Base-by-base conservation (phyloP, 805 yeast species). In the Saturnispora gosingensis region DNA sequence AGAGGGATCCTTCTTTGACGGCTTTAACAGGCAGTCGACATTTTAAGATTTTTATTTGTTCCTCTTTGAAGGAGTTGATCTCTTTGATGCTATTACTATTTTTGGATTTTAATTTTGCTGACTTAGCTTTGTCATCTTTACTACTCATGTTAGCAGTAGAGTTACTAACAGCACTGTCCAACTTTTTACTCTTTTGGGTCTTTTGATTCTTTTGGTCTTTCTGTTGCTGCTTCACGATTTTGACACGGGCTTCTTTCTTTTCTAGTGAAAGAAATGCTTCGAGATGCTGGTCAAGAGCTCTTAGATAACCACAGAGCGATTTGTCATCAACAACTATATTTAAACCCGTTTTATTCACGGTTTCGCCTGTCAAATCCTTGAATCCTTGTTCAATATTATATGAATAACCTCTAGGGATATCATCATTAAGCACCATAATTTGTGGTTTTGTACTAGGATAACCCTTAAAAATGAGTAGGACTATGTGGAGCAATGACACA, bases 371-470 rank as follows among this genome's bases (percentile, higher is more conserved):
- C 7, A 49, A 43, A 32, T 67, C 63, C 42, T 67, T 67, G 63
- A 81, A 85, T 6, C 89, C 91, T 5, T 64, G 57, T 59, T 85
- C 91, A n/a, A 85, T 70, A 57, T 84, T 84, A 13, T 75, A 69
- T 13, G 86, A 77, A 61, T 67, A 81, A 0, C 90, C 91, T 52
- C 80, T 69, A 1, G 91, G 88, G 13, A 85, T 81, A 32, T 83
- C 87, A 34, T 76, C 75, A 65, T 83, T 84, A 49, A 80, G 69
- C 7, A 85, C 83, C 35, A 72, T 67, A 4, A 84, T 71, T 15
- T 73, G 66, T 1, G 88, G 86, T 16, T 61, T 54, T n/a, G 60
- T 59, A 36, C 52, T 48, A 0, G 88, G 88, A 58, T 82, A 85
- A 34, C 66, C 67, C 2, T 65, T 59, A 0, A 91, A 88, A 3